Percentiles rank a stretch among this genome's conserved stretches.
Conservation (phyloP, 2,329 filamentous ascomycete species). For the Aspergillus udagawae region DNA sequence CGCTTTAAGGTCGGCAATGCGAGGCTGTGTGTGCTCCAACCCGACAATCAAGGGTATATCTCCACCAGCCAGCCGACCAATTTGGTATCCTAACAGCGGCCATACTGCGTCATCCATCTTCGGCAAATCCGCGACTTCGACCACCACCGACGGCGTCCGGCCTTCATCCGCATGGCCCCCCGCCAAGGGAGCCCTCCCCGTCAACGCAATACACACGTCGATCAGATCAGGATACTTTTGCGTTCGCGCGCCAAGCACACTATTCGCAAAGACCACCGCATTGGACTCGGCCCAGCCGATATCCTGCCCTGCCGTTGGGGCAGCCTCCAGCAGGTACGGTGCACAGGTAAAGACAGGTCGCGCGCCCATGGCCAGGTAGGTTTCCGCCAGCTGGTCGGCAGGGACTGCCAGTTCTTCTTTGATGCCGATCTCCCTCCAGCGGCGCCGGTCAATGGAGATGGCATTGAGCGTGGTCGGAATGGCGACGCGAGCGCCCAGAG, state of each 20-base stretch:
- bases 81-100: slow-evolving; percentile 38
- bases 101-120: slow-evolving; percentile 35
- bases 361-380: slow-evolving; percentile 42
- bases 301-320: slow-evolving; percentile 36
- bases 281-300: slow-evolving; percentile 47
- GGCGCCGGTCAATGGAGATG: slow-evolving; percentile 41
- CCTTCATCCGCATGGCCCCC: background rate
- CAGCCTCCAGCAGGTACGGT: slow-evolving; percentile 39
- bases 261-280: slow-evolving; percentile 46
- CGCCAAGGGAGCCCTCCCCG: slow-evolving; percentile 21
- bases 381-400: slow-evolving; percentile 32
- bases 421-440: slow-evolving; percentile 38
- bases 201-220: slow-evolving; percentile 43
- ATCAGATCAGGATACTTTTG: slow-evolving; percentile 47
- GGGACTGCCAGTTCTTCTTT: slow-evolving; percentile 26
- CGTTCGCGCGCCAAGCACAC: slow-evolving; percentile 43
- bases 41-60: slow-evolving; percentile 37
- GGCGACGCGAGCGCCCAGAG: slow-evolving; percentile 32
- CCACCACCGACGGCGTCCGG: slow-evolving; percentile 23
- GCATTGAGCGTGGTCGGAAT: slow-evolving; percentile 43
- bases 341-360: slow-evolving; percentile 43
- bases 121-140: background rate
- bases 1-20: slow-evolving; percentile 37
- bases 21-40: slow-evolving; percentile 21
- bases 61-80: slow-evolving; percentile 28